Conservation (phyloP, 495 filamentous ascomycete genomes). For the Xylaria acuta region DNA sequence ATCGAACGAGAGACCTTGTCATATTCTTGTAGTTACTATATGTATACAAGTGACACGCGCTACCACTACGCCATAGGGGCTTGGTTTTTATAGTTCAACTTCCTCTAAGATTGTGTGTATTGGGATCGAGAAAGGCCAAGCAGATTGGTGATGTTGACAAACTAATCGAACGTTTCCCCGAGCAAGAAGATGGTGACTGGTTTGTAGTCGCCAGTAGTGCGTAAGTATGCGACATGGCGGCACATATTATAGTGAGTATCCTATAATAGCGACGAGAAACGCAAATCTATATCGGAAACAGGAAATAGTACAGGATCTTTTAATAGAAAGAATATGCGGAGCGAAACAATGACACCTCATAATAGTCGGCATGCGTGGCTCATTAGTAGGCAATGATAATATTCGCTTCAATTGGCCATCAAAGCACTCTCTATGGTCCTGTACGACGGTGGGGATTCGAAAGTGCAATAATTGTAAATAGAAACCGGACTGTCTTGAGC, state of each 20-base stretch:
- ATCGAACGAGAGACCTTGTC: conserved; percentile 26
- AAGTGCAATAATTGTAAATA: conserved; percentile 7
- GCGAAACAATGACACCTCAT: not conserved
- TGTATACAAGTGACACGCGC: conserved; percentile 23
- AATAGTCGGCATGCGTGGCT: not conserved
- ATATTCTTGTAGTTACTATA: not conserved
- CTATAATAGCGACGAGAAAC: not conserved
- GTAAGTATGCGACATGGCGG: not conserved
- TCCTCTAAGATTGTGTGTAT: too few species aligned
- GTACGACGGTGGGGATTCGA: not conserved
- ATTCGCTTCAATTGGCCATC: not conserved
- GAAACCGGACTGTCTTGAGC: not conserved
- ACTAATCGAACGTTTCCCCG: not conserved
- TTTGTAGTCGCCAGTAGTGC: too few species aligned
- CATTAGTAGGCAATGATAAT: too few species aligned
- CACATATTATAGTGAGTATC: not conserved
- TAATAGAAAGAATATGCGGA: conserved; percentile 4
- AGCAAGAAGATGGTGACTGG: not conserved
- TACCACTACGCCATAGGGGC: conserved; percentile 27
- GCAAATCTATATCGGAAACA: not conserved
- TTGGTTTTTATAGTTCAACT: too few species aligned
- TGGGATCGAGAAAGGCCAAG: not conserved
- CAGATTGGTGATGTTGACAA: not conserved
- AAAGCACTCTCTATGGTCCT: not conserved
- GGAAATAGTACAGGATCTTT: not conserved